Base-by-base conservation (phyloP, 2,329 filamentous ascomycete species). In the Xylogone sp. region DNA sequence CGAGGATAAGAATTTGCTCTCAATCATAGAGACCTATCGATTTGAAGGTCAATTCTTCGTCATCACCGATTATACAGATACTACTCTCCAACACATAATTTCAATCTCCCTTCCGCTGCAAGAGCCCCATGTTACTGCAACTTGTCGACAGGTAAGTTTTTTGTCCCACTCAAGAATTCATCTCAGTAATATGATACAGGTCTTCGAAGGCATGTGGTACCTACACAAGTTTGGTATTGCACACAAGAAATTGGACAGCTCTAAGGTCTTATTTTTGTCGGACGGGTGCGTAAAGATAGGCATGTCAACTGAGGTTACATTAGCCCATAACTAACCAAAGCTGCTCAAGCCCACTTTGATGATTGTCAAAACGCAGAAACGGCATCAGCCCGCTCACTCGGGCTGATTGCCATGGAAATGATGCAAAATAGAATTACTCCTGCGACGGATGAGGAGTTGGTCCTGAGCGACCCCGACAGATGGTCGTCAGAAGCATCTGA, bases 161-260 rank as follows among this genome's bases (percentile, higher is more conserved):
- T 12, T 31, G 21, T 48, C 16, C 13, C n/a, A 27, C 24, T 27
- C 24, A 27, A 27, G 24, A 27, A 27, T 27, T 9, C 27, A 31
- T 21, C 44, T 45, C 39, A 44, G n/a, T 48, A 31, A 45, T 22
- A 44, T 13, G 16, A 18, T n/a, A 51, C 34, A 56, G 49, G 42
- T 54, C 27, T 56, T 52, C n/a, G 22, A 56, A 43, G 54, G 49
- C 5, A 56, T 56, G 22, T 29, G 50, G 29, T 29, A 56, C 29
- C 42, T 56, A 43, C 54, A 44, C 22, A 48, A 20, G 43, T 50
- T 34, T 24, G 43, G 46, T 20, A 42, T 56, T 9, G 29, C 34
- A 13, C 45, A 31, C 21, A 51, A 46, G 12, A 54, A 52, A 10
- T 45, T 54, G 21, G 24, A 27, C 24, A 27, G 24, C 10, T 27